These are phyloP conservation scores for Ammopiptanthus mongolicus DNA, from an alignment of 306 rosid species.

Conservation along the genomic window DNA sequence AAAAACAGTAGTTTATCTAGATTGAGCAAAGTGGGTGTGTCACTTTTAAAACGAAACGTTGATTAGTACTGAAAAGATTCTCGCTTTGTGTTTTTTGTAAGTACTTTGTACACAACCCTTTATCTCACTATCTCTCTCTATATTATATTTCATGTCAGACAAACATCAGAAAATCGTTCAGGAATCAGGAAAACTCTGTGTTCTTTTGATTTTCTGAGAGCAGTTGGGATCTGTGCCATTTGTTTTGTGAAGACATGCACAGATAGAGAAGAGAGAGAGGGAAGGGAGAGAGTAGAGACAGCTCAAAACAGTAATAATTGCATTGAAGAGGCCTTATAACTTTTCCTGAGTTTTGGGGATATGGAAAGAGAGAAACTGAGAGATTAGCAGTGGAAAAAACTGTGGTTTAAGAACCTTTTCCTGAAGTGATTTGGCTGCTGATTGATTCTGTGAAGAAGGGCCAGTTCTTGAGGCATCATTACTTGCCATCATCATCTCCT, in stretches of 20 bases:
- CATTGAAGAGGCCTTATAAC: slow-evolving; percentile 34
- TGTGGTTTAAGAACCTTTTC: slow-evolving; percentile 55
- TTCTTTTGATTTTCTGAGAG: slow-evolving; percentile 58
- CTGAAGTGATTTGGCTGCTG: slow-evolving; percentile 51
- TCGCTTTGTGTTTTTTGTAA: slow-evolving; percentile 27
- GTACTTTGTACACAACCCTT: slow-evolving; percentile 21
- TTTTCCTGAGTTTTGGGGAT: slow-evolving; percentile 42
- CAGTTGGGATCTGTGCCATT: slow-evolving; percentile 81
- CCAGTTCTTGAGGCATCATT: slow-evolving; percentile 35
- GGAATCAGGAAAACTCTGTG: slow-evolving; percentile 71
- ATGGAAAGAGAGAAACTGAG: slow-evolving; percentile 22
- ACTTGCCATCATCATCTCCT: slow-evolving; percentile 43
- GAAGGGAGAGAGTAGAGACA: neutral
- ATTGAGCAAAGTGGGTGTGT: slow-evolving; percentile 28
- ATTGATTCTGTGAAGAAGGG: slow-evolving; percentile 47
- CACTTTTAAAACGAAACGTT: slow-evolving; percentile 19
- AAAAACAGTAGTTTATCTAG: neutral
- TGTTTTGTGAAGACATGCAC: slow-evolving; percentile 29
- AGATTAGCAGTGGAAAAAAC: slow-evolving; percentile 30
- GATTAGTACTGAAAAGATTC: slow-evolving; percentile 61
- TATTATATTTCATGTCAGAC: slow-evolving; percentile 42
- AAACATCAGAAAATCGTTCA: slow-evolving; percentile 66
- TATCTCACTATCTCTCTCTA: slow-evolving; percentile 20
- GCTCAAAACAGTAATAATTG: slow-evolving; percentile 27
- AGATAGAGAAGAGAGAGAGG: neutral